A percentile compares a stretch with the other conserved stretches of the same genome.
Evolutionary conservation across 805 yeast species (phyloP).

Genomic region (Hermanozyma aechmeae): DNA sequence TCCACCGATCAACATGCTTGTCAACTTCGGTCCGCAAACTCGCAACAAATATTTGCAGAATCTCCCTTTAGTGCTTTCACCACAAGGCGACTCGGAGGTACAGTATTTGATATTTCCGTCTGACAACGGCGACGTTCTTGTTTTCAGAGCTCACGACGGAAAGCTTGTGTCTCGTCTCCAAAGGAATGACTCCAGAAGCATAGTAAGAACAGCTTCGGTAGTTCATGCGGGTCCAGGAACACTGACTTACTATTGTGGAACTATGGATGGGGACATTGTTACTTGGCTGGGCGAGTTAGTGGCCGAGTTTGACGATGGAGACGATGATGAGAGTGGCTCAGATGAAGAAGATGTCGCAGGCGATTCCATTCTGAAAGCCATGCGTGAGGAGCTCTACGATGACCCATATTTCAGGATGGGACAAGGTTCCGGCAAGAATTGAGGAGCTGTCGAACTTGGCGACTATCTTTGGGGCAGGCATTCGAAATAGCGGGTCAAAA

Average conservation of each 20-base stretch:
- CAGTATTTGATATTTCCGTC: constrained; percentile 64
- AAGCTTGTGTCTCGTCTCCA: constrained; percentile 50
- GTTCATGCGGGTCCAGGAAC: constrained; percentile 37
- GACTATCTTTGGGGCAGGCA: too few relatives aligned
- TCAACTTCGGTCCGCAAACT: constrained; percentile 72
- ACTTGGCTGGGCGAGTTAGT: constrained; percentile 33
- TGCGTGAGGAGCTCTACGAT: constrained; percentile 5
- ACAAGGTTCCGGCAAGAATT: too few relatives aligned
- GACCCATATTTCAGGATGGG: constrained; percentile 8
- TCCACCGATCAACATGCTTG: constrained; percentile 47
- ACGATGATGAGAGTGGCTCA: too few relatives aligned
- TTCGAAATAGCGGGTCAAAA: too few relatives aligned
- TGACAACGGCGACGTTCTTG: constrained; percentile 62
- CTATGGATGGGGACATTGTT: constrained; percentile 57
- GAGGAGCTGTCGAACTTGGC: too few relatives aligned
- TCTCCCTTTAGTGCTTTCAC: constrained; percentile 45
- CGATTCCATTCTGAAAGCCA: too few relatives aligned
- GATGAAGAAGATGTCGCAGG: neutral
- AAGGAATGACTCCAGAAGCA: constrained; percentile 30
- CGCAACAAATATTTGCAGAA: constrained; percentile 48
- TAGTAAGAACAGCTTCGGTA: constrained; percentile 42
- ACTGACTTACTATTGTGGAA: constrained; percentile 47
- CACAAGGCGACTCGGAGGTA: constrained; percentile 40
- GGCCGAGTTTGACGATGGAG: neutral
- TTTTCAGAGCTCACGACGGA: constrained; percentile 53